phyloP scores from a whole-genome alignment of 352 stramenopile species.

The Globisporangium nodosum region DNA sequence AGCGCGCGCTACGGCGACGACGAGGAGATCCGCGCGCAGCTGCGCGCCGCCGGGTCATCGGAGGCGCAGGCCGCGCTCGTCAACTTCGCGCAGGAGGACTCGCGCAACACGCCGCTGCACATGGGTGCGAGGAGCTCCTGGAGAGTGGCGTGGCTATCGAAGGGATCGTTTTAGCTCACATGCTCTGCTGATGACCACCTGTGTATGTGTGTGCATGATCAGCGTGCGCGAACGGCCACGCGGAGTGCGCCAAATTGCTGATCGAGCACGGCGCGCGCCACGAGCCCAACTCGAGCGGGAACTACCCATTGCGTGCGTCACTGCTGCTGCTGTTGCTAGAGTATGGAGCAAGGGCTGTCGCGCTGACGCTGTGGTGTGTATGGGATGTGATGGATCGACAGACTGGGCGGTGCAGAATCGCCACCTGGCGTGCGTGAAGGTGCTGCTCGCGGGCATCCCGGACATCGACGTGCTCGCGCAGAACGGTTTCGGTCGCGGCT shows the following conservation, averaged over 20 bases:
- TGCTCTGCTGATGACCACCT: background rate
- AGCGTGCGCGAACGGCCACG: constrained; percentile 80
- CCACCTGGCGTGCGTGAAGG: constrained; percentile 73
- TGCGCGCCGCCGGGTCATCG: constrained; percentile 17
- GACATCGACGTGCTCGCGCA: constrained; percentile 81
- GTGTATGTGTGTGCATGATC: background rate
- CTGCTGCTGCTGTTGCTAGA: background rate
- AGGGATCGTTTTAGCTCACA: background rate
- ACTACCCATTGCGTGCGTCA: constrained; percentile 66
- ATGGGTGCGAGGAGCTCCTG: constrained; percentile 43
- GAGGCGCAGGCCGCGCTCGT: constrained; percentile 28
- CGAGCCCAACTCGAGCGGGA: constrained; percentile 67
- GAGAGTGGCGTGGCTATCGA: background rate
- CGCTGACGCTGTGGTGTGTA: background rate
- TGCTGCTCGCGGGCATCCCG: constrained; percentile 51
- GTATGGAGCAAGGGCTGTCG: no score
- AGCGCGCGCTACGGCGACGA: constrained; percentile 71
- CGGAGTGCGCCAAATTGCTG: constrained; percentile 56
- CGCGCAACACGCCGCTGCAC: constrained; percentile 78
- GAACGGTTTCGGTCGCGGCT: constrained; percentile 78
- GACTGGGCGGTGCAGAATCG: constrained; percentile 88
- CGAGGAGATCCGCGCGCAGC: constrained; percentile 46
- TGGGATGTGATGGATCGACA: constrained; percentile 10
- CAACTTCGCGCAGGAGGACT: constrained; percentile 73
- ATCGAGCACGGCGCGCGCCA: constrained; percentile 47